Evolutionary conservation across 2,329 filamentous ascomycete genomes (phyloP).

Genomic region (Hypoxylon sp.): DNA sequence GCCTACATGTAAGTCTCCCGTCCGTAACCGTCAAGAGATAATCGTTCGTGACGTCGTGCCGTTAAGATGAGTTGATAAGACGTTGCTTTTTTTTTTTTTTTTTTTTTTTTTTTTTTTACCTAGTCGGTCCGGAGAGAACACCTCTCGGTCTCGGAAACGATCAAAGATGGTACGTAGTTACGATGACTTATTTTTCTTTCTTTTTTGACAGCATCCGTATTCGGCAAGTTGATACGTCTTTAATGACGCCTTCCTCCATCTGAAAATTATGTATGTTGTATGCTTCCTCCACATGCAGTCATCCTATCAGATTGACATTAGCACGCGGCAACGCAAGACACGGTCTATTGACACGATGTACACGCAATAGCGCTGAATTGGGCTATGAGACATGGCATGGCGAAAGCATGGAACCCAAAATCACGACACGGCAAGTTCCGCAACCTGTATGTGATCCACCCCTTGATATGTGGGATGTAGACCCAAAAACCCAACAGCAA

Average conservation of each 20-base stretch:
- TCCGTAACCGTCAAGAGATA: slow-evolving; percentile 6
- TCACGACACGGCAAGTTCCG: slow-evolving; percentile 32
- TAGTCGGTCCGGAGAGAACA: slow-evolving; percentile 12
- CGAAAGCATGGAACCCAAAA: slow-evolving; percentile 22
- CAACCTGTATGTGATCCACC: slow-evolving; percentile 17
- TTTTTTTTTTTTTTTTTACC: too few species aligned
- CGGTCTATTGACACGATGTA: slow-evolving; percentile 15
- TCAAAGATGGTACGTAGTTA: background rate
- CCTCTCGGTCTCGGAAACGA: slow-evolving; percentile 15
- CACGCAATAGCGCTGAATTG: slow-evolving; percentile 6
- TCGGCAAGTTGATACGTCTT: slow-evolving; percentile 30
- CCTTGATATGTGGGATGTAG: slow-evolving; percentile 12
- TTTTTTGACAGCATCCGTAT: slow-evolving; percentile 27
- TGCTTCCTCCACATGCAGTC: slow-evolving; percentile 32
- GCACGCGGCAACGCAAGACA: slow-evolving; percentile 6
- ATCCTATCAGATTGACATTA: slow-evolving; percentile 25
- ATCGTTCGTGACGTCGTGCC: slow-evolving; percentile 2
- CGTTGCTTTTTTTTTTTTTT: too few species aligned
- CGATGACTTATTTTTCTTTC: too few species aligned
- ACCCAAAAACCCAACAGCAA: slow-evolving; percentile 5
- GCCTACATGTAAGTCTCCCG: too few species aligned
- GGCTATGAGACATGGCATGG: slow-evolving; percentile 29
- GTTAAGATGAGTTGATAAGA: slow-evolving; percentile 4
- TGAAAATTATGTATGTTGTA: slow-evolving; percentile 33
- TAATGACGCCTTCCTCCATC: slow-evolving; percentile 27